Evolutionary conservation across 2,329 filamentous ascomycete genomes (phyloP), one percentile per base, ranked within the genome.

Genomic region (Aaosphaeria pasadenensis): DNA sequence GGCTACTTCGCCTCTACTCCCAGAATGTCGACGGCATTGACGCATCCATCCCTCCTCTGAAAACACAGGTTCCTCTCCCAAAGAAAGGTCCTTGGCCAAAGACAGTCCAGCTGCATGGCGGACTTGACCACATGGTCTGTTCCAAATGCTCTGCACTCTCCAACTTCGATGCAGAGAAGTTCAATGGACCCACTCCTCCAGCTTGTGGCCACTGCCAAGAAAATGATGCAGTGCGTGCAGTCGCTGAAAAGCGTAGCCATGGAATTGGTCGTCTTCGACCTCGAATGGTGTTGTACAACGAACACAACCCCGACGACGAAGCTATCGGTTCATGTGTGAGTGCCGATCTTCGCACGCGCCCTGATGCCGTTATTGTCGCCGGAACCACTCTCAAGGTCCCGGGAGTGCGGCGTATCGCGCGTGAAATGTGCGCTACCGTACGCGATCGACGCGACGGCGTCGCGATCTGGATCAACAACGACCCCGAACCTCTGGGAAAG

Each of bases 1-100:
- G 94, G 17, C 74, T 99, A 28, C 77, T 96, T 65, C 88, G 94
- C 39, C 80, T 99, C 5, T 99, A 99, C 70, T 92, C 89, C 3
- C 94, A 99, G 66, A 99, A 99, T 59, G 92, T 99, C 32, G 94
- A 99, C 72, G 90, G 91, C 49, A 88, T 99, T 56, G 94, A 99
- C 61, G 94, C 89, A 0, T 82, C 84, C 6, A 80, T 99, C 70
- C 76, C 84, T 42, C 91, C 92, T 3, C 76, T 99, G 6, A 79
- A 81, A 29, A 97, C 94, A 0, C 80, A 81, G 44, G 85, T 96
- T 1, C 94, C 94, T 1, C 77, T 99, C 9, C 86, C 86, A 52
- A 78, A 82, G 55, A 95, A 94, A 66, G 91, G 85, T 0, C 91
- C 91, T 11, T 99, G 94, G 94, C 94, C 94, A 3, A 85, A 84